These are phyloP conservation scores for Diaporthe humulicola DNA, from an alignment of 2,329 filamentous ascomycete species.

Conservation along the genomic window DNA sequence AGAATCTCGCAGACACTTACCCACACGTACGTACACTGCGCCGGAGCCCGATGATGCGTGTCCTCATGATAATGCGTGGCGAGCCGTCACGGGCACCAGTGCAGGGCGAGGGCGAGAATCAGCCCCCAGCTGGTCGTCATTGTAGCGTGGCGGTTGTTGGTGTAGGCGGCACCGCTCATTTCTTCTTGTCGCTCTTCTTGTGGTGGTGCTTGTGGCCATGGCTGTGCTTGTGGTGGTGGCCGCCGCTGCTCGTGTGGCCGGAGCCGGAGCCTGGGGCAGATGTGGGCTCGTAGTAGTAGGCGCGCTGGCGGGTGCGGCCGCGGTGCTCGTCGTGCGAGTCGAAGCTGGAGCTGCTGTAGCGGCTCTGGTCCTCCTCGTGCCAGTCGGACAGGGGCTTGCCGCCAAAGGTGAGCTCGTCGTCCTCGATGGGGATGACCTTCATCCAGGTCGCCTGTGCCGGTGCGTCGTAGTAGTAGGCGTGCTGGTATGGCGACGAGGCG, in stretches of 20 bases:
- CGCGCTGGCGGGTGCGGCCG: conserved; percentile 55
- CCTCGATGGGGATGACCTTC: conserved; percentile 69
- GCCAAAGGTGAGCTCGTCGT: conserved; percentile 72
- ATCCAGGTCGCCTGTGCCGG: conserved; percentile 57
- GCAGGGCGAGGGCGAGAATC: not conserved
- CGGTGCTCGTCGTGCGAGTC: conserved; percentile 57
- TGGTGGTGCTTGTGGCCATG: conserved; percentile 37
- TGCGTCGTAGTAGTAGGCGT: conserved; percentile 32
- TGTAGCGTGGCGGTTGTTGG: not conserved
- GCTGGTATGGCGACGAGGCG: conserved; percentile 33
- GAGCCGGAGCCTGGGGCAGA: not conserved
- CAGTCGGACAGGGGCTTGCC: conserved; percentile 71
- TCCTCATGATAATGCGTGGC: not conserved
- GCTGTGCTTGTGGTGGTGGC: conserved; percentile 42
- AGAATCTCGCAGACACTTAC: conserved; percentile 16
- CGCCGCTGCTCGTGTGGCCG: not conserved
- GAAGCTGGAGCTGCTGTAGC: conserved; percentile 52
- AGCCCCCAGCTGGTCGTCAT: not conserved
- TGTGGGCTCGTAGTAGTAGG: conserved; percentile 30
- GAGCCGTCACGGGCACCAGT: not conserved
- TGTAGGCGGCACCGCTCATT: conserved; percentile 14
- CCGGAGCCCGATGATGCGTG: conserved; percentile 2
- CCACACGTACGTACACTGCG: conserved; percentile 5
- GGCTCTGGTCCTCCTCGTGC: conserved; percentile 70
- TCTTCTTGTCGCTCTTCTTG: conserved; percentile 35